These are phyloP conservation scores for Suaeda aralocaspica DNA, from an alignment of 148 eudicot genomes.

Conservation along the genomic window DNA sequence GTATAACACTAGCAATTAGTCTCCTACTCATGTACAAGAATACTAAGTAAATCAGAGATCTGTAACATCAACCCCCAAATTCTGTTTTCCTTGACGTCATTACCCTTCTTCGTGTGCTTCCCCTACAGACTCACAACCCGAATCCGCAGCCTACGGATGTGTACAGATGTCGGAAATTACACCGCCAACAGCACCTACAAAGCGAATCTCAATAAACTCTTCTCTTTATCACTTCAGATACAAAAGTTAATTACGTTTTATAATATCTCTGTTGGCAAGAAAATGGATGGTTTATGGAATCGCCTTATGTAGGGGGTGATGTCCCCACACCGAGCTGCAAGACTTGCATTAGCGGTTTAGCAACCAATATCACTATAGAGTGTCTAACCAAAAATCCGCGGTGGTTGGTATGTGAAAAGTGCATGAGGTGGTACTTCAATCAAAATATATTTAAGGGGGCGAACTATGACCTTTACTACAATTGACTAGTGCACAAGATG, in stretches of 20 bases:
- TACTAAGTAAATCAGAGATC: not conserved
- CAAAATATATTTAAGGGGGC: conserved; percentile 4
- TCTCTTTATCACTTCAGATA: conserved; percentile 25
- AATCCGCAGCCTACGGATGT: not conserved
- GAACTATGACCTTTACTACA: not conserved
- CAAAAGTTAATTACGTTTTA: conserved; percentile 30
- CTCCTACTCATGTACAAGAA: too few species aligned
- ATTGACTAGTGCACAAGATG: not conserved
- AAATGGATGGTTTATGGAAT: conserved; percentile 33
- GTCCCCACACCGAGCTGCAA: conserved; percentile 27
- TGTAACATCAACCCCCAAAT: not conserved
- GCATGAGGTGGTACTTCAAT: conserved; percentile 27
- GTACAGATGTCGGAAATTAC: conserved; percentile 10
- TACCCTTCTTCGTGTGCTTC: not conserved
- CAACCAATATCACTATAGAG: not conserved
- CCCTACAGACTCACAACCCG: conserved; percentile 7
- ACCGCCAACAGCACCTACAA: conserved; percentile 20
- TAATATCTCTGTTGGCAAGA: conserved; percentile 31
- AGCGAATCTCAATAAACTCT: conserved; percentile 19
- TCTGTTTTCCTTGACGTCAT: not conserved
- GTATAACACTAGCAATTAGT: too few species aligned
- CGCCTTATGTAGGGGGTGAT: conserved; percentile 54
- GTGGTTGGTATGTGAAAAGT: conserved; percentile 22
- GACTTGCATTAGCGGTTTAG: conserved; percentile 22
- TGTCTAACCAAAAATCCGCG: conserved; percentile 17